Percentiles rank a stretch among this genome's conserved stretches.
Evolutionary conservation across 495 filamentous ascomycete genomes (phyloP).

Genomic region (Hypoxylon rickii): DNA sequence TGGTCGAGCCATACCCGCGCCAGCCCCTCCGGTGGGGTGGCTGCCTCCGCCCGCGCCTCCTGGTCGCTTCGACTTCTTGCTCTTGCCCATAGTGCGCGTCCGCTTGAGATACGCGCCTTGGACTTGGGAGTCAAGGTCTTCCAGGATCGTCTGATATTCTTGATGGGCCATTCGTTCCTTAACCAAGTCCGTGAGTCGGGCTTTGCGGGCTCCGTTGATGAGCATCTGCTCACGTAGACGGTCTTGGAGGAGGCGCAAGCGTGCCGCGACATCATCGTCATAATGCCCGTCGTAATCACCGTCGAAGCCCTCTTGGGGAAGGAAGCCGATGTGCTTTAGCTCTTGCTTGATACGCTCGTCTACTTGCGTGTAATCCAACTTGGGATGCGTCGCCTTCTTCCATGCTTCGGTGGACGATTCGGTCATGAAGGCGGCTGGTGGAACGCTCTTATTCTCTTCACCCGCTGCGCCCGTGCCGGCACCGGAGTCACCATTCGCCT

Average conservation of each 20-base stretch:
- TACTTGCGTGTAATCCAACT: constrained; percentile 79
- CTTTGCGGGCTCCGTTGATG: constrained; percentile 86
- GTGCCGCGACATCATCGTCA: constrained; percentile 93
- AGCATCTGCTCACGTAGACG: constrained; percentile 80
- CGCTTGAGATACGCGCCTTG: constrained; percentile 95
- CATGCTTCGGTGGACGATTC: constrained; percentile 65
- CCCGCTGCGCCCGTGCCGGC: constrained; percentile 34
- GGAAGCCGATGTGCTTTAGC: constrained; percentile 89
- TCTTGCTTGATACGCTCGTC: constrained; percentile 91
- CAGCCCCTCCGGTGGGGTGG: constrained; percentile 51
- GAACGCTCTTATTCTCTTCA: constrained; percentile 53
- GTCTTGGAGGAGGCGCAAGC: constrained; percentile 80
- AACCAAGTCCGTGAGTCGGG: constrained; percentile 79
- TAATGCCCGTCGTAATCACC: constrained; percentile 83
- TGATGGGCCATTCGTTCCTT: constrained; percentile 92
- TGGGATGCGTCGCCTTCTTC: constrained; percentile 62
- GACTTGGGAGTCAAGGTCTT: constrained; percentile 95
- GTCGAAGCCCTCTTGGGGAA: constrained; percentile 65
- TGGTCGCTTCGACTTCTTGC: constrained; percentile 88
- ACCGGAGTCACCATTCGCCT: constrained; percentile 53
- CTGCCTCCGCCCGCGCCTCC: constrained; percentile 61
- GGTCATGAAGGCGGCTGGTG: constrained; percentile 76
- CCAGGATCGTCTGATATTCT: constrained; percentile 94
- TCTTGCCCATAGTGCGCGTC: constrained; percentile 83
- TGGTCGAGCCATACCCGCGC: constrained; percentile 65